Conservation (phyloP, 495 filamentous ascomycete species). For the Massariosphaeria phaeospora region DNA sequence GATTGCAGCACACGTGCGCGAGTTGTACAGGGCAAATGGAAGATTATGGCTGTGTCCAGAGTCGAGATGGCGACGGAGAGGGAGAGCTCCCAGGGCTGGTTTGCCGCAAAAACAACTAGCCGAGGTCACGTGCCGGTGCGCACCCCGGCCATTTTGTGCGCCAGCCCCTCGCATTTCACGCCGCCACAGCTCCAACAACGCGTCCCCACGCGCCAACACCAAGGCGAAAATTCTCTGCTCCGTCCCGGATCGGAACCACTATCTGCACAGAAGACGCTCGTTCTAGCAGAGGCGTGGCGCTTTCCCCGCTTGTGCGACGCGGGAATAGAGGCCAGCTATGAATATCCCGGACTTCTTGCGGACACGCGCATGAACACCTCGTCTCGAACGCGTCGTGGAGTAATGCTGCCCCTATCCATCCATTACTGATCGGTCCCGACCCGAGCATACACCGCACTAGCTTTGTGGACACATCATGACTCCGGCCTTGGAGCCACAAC, state of each 20-base stretch:
- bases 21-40: constrained; percentile 14
- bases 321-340: not conserved
- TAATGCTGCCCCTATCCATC: too few relatives aligned
- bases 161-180: constrained; percentile 1
- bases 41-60: constrained; percentile 7
- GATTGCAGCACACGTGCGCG: constrained; percentile 3
- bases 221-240: not conserved
- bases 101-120: constrained; percentile 3
- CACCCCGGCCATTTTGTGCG: not conserved
- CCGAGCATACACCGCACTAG: not conserved
- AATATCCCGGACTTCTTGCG: not conserved
- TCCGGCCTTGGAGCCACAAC: too few relatives aligned
- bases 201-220: not conserved
- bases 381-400: not conserved
- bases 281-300: not conserved
- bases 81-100: not conserved
- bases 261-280: not conserved
- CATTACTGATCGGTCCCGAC: too few relatives aligned
- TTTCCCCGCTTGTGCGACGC: not conserved
- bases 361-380: not conserved
- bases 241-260: not conserved
- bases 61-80: constrained; percentile 15
- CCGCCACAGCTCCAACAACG: not conserved
- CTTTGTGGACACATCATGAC: not conserved
- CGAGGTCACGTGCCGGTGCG: not conserved